Evolutionary conservation across 2,329 filamentous ascomycete species (phyloP).

Genomic region (Thermomyces lanuginosus): DNA sequence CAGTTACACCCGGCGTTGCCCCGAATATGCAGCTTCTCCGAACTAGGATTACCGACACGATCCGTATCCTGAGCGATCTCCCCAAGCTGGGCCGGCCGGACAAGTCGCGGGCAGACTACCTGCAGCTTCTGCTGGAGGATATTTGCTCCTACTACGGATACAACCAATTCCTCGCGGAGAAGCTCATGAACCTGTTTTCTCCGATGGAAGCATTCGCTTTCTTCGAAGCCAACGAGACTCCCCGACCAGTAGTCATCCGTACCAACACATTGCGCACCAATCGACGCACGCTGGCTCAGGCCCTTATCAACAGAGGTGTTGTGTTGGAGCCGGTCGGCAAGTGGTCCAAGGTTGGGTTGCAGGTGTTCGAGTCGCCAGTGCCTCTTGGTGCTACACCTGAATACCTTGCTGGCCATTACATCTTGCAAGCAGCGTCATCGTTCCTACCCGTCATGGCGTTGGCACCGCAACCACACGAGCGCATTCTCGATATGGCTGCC

Average conservation of each 20-base stretch:
- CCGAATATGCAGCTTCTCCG: slow-evolving; percentile 82
- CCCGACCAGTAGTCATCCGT: slow-evolving; percentile 83
- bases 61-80: slow-evolving; percentile 82
- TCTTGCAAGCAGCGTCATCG: slow-evolving; percentile 87
- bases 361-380: slow-evolving; percentile 80
- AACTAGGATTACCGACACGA: slow-evolving; percentile 78
- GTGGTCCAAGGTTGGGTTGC: slow-evolving; percentile 95
- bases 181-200: slow-evolving; percentile 82
- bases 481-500: slow-evolving; percentile 85
- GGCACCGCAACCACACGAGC: slow-evolving; percentile 81
- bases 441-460: slow-evolving; percentile 97
- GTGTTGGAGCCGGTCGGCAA: slow-evolving; percentile 93
- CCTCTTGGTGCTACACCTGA: slow-evolving; percentile 90
- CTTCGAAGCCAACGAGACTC: slow-evolving; percentile 95
- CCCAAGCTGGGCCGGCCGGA: slow-evolving; percentile 62
- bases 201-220: slow-evolving; percentile 92
- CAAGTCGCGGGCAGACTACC: slow-evolving; percentile 76
- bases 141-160: slow-evolving; percentile 96
- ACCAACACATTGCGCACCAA: slow-evolving; percentile 83
- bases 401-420: slow-evolving; percentile 94
- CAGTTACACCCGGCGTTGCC: slow-evolving; percentile 48
- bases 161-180: slow-evolving; percentile 84
- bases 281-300: slow-evolving; percentile 67
- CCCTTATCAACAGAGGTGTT: slow-evolving; percentile 89
- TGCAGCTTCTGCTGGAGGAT: slow-evolving; percentile 69